Conservation (phyloP, 1,284 basidiomycete genomes). For the Tremellales sp. region DNA sequence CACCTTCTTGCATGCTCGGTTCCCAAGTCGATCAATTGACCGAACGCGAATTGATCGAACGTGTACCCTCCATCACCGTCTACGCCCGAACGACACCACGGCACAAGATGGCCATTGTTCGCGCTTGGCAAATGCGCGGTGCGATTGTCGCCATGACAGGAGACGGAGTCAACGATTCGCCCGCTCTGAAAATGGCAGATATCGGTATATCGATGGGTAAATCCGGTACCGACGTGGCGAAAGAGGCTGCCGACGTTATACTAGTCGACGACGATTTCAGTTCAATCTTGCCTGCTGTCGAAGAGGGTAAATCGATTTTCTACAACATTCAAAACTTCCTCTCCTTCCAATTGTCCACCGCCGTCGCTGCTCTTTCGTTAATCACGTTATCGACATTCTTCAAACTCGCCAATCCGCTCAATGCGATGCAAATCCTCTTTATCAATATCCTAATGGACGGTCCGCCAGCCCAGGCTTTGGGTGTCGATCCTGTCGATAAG, state of each 20-base stretch:
- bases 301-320: conserved; percentile 98
- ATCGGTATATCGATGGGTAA: conserved; percentile 98
- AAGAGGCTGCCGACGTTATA: conserved; percentile 95
- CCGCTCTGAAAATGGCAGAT: conserved; percentile 94
- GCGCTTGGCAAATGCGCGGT: conserved; percentile 83
- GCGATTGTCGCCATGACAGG: conserved; percentile 96
- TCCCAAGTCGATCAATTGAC: conserved; percentile 79
- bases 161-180: conserved; percentile 96
- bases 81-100: conserved; percentile 93
- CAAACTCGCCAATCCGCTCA: conserved; percentile 83
- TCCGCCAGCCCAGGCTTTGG: conserved; percentile 92
- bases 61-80: conserved; percentile 74
- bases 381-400: conserved; percentile 91
- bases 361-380: conserved; percentile 87
- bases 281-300: conserved; percentile 87
- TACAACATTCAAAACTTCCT: conserved; percentile 99
- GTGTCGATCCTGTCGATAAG: conserved; percentile 91
- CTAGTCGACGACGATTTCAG: conserved; percentile 96
- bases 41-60: conserved; percentile 73
- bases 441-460: conserved; percentile 99
- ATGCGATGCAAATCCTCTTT: conserved; percentile 98
- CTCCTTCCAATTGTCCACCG: conserved; percentile 93
- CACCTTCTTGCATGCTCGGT: conserved; percentile 65
- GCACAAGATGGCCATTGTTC: conserved; percentile 96
- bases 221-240: conserved; percentile 94